These are phyloP conservation scores for Eleusine indica DNA, from an alignment of 176 grass and related monocot species.

Conservation along the genomic window DNA sequence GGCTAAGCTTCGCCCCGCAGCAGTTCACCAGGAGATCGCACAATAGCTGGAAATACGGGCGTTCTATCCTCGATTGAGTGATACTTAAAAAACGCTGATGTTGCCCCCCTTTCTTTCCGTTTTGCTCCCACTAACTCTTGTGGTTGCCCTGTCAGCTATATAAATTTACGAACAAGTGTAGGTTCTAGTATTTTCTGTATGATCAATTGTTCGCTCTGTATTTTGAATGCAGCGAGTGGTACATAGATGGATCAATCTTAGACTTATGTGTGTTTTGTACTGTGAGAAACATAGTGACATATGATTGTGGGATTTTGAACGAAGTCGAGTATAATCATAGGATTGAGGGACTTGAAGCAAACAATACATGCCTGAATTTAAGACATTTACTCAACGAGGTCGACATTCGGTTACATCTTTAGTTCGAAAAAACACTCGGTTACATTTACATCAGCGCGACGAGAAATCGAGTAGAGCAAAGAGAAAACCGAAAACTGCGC, in stretches of 20 bases:
- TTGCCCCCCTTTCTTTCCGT: neutral
- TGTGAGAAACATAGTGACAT: too few relatives aligned
- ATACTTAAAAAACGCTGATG: neutral
- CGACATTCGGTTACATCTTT: too few relatives aligned
- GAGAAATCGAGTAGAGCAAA: too few relatives aligned
- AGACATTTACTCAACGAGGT: too few relatives aligned
- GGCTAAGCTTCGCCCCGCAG: slow-evolving; percentile 82
- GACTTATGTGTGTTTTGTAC: neutral
- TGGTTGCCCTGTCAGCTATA: neutral
- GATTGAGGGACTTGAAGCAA: too few relatives aligned
- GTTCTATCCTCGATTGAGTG: slow-evolving; percentile 50
- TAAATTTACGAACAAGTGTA: neutral
- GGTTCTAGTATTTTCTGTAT: neutral
- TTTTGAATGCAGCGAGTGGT: neutral
- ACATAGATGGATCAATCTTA: neutral
- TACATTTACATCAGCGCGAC: too few relatives aligned
- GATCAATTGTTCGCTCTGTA: neutral
- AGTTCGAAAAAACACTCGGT: too few relatives aligned
- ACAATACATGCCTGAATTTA: too few relatives aligned
- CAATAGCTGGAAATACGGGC: slow-evolving; percentile 74
- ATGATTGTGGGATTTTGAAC: too few relatives aligned
- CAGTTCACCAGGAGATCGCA: slow-evolving; percentile 55
- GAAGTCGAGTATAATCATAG: too few relatives aligned
- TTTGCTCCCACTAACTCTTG: neutral
- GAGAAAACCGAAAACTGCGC: too few relatives aligned